Evolutionary conservation across 495 filamentous ascomycete genomes (phyloP).

Genomic region (Entonaema liquescens): DNA sequence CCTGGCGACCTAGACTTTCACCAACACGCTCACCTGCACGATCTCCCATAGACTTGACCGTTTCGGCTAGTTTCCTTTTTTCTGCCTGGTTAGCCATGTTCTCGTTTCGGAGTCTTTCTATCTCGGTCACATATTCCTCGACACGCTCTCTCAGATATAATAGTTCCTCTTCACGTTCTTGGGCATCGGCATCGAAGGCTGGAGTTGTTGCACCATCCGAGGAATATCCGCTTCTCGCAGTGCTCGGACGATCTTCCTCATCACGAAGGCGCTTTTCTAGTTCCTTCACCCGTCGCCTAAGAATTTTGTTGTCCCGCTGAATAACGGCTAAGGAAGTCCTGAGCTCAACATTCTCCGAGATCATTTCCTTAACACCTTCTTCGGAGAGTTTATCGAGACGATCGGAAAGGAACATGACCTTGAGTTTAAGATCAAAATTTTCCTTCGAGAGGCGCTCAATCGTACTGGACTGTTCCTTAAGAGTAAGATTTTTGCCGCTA

Average conservation of each 20-base stretch:
- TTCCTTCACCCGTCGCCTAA: conserved; percentile 81
- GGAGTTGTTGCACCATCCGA: conserved; percentile 61
- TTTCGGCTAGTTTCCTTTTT: conserved; percentile 81
- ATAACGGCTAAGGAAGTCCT: conserved; percentile 87
- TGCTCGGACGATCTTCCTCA: conserved; percentile 68
- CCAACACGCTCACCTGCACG: conserved; percentile 62
- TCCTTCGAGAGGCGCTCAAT: conserved; percentile 95
- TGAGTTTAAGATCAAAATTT: conserved; percentile 97
- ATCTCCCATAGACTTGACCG: conserved; percentile 76
- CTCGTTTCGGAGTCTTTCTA: conserved; percentile 82
- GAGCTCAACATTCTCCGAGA: conserved; percentile 94
- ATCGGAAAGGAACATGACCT: conserved; percentile 95
- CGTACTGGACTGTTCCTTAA: conserved; percentile 96
- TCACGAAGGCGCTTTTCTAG: conserved; percentile 86
- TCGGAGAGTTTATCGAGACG: conserved; percentile 92
- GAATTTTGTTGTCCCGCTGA: conserved; percentile 84
- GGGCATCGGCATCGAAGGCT: conserved; percentile 65
- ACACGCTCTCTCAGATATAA: conserved; percentile 82
- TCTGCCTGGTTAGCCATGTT: conserved; percentile 78
- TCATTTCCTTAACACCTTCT: conserved; percentile 96
- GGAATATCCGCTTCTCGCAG: conserved; percentile 55
- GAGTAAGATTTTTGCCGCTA: conserved; percentile 82
- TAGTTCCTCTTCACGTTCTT: conserved; percentile 85
- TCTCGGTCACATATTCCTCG: conserved; percentile 80
- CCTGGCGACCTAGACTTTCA: conserved; percentile 76